phyloP scores from a whole-genome alignment of 352 stramenopile species.

The Blastocystis sp. region DNA sequence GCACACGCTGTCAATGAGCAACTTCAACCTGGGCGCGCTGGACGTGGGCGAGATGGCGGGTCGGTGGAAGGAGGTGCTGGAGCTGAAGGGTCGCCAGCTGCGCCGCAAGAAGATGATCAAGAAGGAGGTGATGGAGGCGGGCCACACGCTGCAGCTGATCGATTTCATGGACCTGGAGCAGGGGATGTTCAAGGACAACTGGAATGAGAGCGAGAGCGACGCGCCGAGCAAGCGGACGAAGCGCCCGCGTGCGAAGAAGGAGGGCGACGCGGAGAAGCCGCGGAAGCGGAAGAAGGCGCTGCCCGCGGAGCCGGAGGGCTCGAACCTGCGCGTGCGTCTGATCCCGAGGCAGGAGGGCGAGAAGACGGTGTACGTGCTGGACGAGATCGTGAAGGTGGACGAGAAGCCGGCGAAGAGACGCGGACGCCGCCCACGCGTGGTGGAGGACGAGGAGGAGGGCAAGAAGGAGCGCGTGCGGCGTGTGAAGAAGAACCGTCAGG shows the following conservation, averaged over 20 bases:
- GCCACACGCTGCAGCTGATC: constrained; percentile 47
- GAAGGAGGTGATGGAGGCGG: constrained; percentile 16
- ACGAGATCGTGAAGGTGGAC: constrained; percentile 12
- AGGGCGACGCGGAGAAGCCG: constrained; percentile 52
- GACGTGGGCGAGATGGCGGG: constrained; percentile 49
- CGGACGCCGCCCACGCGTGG: constrained; percentile 26
- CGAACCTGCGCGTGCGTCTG: constrained; percentile 35
- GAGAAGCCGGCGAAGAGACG: constrained; percentile 12
- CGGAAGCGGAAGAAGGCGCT: constrained; percentile 1
- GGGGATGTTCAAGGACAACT: constrained; percentile 1
- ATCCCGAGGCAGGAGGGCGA: neutral
- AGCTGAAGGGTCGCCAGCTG: constrained; percentile 65
- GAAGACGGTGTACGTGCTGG: constrained; percentile 10
- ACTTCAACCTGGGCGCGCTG: constrained; percentile 35
- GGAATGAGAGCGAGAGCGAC: constrained; percentile 46
- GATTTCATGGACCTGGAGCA: constrained; percentile 41
- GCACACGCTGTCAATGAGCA: constrained; percentile 61
- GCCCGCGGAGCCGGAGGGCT: neutral
- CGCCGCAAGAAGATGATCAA: constrained; percentile 57
- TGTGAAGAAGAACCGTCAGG: constrained; percentile 20
- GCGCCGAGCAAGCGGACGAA: neutral
- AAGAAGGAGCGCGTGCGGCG: neutral
- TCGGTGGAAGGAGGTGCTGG: constrained; percentile 62
- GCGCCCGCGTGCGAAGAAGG: neutral
- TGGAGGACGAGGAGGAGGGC: constrained; percentile 15